Evolutionary conservation across 805 yeast genomes (phyloP), one percentile per base, ranked within the genome.

Genomic region (Yamadazyma laniorum): DNA sequence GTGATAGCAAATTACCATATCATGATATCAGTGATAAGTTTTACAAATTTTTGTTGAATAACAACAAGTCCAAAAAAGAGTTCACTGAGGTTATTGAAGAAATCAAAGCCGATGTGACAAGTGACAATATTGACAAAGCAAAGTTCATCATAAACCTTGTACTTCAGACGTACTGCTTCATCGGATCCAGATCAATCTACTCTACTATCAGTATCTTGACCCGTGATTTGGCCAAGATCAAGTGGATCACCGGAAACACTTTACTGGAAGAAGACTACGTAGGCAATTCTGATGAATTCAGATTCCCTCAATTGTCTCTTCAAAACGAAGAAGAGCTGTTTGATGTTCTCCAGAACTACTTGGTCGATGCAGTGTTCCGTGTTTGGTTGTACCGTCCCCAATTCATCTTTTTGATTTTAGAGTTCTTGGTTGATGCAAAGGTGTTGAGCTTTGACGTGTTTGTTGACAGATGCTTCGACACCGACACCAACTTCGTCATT

Each of bases 141-240:
- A 47, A 49, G 39, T 61, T 82, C 38, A 57, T 82, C 25, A 66
- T 85, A 13, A 76, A 82, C 19, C 62, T 85, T 12, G 60, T 88
- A 11, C 72, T 82, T 51, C 91, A 86, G 52, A 70, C 83, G 0
- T 72, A 87, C 35, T 84, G 91, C 32, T 81, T 81, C 49, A 81
- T 88, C 41, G 97, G 98, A 11, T 82, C 88, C 32, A 75, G 97
- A 55, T 90, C 97, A 0, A 73, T 90, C 29, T 86, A 66, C 48
- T 68, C 74, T 1, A 69, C 66, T 22, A 70, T 68, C 11, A 60
- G 67, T 43, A 59, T 68, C 18, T 47, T 68, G 32, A 53, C 63
- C 25, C 58, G 74, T 39, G 74, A 68, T 42, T 49, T 67, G 27
- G 60, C 55, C 34, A 68, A 68, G 47, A 54, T 68, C 47, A 65